Evolutionary conservation across 2,329 filamentous ascomycete species (phyloP), one percentile per base, ranked within the genome.

Genomic region (Sclerotinia spermophila): DNA sequence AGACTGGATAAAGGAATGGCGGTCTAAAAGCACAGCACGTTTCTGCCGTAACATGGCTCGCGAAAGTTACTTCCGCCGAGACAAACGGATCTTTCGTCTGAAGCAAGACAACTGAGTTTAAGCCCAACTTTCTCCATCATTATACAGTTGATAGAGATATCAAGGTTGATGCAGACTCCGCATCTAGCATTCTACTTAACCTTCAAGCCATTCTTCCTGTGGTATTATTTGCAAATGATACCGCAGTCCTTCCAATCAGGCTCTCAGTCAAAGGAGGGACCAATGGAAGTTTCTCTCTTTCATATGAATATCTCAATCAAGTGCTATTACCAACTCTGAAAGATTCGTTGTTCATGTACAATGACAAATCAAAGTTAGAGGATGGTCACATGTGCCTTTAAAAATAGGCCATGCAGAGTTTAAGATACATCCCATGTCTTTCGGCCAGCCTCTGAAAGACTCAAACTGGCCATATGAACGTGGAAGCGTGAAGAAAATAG

Each of bases 281-380:
- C 1, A 89, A 90, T 73, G 84, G 86, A 3, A 80, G 82, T 15
- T 87, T 83, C 75, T 87, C 87, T 0, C 81, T 83, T 1, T 87
- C 84, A n/a, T 89, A 83, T 71, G 87, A 90, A 75, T 90, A 90
- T 75, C 79, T 89, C 5, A 86, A 88, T 75, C 87, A 89, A 75
- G 84, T 90, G 0, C 81, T 90, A 1, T 79, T 89, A 44, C 87
- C 87, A 3, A 80, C 82, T 0, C 79, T 90, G 81, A 86, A 75
- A 81, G 81, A 5, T 88, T 89, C 69, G 82, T 83, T 2, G 78
- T 89, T n/a, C 69, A 71, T 1, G 81, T 87, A 5, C 82, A 85
- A 71, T 77, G 86, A 11, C 74, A 78, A 27, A 75, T 89, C 15
- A 78, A 81, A 45, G 73, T 65, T 30, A 82, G 86, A 11, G 84